These are phyloP conservation scores for Aphanocladium album DNA, from an alignment of 2,329 filamentous ascomycete genomes.

Conservation along the genomic window DNA sequence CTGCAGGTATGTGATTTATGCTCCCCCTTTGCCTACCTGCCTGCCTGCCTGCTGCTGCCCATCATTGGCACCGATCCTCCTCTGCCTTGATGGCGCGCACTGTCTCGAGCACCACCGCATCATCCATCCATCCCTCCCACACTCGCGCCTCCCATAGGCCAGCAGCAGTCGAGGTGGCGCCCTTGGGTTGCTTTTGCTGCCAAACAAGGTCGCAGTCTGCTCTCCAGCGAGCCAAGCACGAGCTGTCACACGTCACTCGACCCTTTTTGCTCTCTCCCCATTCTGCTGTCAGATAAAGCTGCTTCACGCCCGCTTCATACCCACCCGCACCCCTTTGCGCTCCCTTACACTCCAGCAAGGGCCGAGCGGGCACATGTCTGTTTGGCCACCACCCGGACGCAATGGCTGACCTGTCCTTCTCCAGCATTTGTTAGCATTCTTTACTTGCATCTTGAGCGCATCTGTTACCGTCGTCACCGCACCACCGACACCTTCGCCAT, in stretches of 20 bases:
- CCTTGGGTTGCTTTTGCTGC: constrained; percentile 3
- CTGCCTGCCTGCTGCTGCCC: too few relatives aligned
- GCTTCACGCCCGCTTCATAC: neutral
- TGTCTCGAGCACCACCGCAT: neutral
- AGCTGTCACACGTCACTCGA: neutral
- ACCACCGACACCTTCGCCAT: constrained; percentile 41
- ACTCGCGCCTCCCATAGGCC: neutral
- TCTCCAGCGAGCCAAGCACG: neutral
- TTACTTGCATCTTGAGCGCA: constrained; percentile 4
- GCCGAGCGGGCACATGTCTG: constrained; percentile 3
- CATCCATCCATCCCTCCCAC: neutral
- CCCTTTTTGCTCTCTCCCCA: neutral
- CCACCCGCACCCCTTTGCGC: neutral
- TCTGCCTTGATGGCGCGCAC: neutral
- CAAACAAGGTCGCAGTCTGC: neutral
- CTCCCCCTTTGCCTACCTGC: too few relatives aligned
- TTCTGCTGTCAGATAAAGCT: neutral
- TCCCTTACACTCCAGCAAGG: neutral
- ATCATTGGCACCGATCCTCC: too few relatives aligned
- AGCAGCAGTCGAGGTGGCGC: neutral
- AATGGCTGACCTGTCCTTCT: neutral
- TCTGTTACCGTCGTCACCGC: too few relatives aligned
- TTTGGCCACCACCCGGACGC: neutral
- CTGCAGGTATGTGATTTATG: constrained; percentile 9
- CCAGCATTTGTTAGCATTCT: constrained; percentile 8